Base-by-base conservation (phyloP, 2,329 filamentous ascomycete species). In the Neonectria ditissima region DNA sequence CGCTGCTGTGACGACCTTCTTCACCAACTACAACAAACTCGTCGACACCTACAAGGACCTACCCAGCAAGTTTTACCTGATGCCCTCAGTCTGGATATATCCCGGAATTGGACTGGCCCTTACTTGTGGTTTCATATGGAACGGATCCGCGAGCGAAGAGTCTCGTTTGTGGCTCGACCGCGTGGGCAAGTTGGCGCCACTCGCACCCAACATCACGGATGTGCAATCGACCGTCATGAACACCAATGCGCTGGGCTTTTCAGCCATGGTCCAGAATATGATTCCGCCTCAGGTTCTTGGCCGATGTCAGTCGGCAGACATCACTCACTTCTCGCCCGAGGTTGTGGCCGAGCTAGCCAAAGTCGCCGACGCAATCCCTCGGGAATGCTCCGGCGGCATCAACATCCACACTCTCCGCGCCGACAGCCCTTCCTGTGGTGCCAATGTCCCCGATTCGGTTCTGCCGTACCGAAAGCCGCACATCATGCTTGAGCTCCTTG, bases 401-500 rank as follows among this genome's bases (percentile, higher is more conserved):
- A 59, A 59, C 18, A 43, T 63, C 8, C 55, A 59, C n/a, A 52
- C 32, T 2, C 39, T 63, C 13, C 60, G 60, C 4, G 26, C 24
- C 14, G 60, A 59, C 26, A 54, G 60, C 20, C 60, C 60, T 41
- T 63, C 60, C 2, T 63, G 55, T 18, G n/a, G 24, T 4, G n/a
- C 41, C 8, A 10, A 48, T n/a, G 43, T 48, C 2, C 60, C 60
- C 11, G 60, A 63, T 26, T 63, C 60, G 5, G 60, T 63, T 10
- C n/a, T 53, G 0, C 60, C 60, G 4, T 59, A 63, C 34, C 55
- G 55, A 7, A 58, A 50, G 24, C 55, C 60, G 28, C 60, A 63
- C 55, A 20, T 59, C 11, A 59, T 63, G 55, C 13, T 63, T 10
- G 60, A 63, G 48, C n/a, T 59, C 8, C 41, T 63, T 9, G 60